Evolutionary conservation across 306 rosid genomes (phyloP).

Genomic region (Lathyrus aphaca): DNA sequence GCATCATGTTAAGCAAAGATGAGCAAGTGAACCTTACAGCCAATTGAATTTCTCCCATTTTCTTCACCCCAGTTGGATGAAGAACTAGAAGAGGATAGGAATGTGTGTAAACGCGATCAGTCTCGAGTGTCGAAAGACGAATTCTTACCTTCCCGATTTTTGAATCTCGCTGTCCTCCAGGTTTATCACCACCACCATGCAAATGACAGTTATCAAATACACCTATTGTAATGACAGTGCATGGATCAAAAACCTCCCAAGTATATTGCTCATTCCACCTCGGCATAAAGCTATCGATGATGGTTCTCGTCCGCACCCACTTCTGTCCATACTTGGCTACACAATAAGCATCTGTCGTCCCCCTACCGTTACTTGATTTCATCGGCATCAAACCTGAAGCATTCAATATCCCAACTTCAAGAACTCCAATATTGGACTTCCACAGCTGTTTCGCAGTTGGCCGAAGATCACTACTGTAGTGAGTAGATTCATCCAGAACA

Average conservation of each 20-base stretch:
- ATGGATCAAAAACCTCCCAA: slow-evolving; percentile 97
- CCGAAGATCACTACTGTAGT: slow-evolving; percentile 97
- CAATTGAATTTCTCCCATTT: slow-evolving; percentile 98
- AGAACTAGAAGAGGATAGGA: slow-evolving; percentile 91
- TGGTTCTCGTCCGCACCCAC: slow-evolving; percentile 97
- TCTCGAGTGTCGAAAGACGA: slow-evolving; percentile 94
- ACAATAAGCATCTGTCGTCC: slow-evolving; percentile 92
- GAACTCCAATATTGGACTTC: slow-evolving; percentile 87
- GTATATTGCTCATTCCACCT: slow-evolving; percentile 97
- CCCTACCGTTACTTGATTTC: slow-evolving; percentile 85
- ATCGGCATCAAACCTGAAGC: slow-evolving; percentile 96
- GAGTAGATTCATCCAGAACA: slow-evolving; percentile 93
- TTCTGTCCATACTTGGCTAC: slow-evolving; percentile 97
- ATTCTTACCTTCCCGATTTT: slow-evolving; percentile 93
- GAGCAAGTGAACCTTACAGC: slow-evolving; percentile 97
- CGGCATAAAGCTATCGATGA: slow-evolving; percentile 86
- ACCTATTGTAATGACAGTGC: slow-evolving; percentile 94
- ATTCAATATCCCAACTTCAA: slow-evolving; percentile 83
- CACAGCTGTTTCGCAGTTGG: slow-evolving; percentile 88
- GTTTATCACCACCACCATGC: slow-evolving; percentile 85
- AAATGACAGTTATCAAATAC: slow-evolving; percentile 94
- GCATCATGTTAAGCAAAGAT: slow-evolving; percentile 95
- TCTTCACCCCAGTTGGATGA: slow-evolving; percentile 85
- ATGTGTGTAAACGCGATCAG: slow-evolving; percentile 90
- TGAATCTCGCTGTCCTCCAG: slow-evolving; percentile 67